phyloP scores from a whole-genome alignment of 306 rosid genomes.

The Rosa lucieae region DNA sequence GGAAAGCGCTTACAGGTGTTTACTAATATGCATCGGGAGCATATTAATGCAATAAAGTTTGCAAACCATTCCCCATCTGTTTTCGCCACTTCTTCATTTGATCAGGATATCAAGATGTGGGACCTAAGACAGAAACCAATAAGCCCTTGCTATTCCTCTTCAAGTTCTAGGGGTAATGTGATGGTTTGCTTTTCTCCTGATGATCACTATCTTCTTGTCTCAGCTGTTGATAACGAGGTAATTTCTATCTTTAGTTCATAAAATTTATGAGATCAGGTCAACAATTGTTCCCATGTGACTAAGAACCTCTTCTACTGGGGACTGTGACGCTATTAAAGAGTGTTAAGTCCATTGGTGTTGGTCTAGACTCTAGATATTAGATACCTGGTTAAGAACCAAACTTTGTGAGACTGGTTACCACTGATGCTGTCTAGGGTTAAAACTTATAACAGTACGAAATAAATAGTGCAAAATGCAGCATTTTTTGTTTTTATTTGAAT shows the following conservation, averaged over 20 bases:
- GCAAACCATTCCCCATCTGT: conserved; percentile 79
- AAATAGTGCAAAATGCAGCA: not conserved
- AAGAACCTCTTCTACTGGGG: not conserved
- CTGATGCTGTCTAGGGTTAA: not conserved
- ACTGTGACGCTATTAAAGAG: not conserved
- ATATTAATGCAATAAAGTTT: conserved; percentile 78
- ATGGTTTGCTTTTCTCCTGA: conserved; percentile 96
- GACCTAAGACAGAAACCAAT: conserved; percentile 81
- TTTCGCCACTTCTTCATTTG: conserved; percentile 84
- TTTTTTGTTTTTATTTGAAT: not conserved
- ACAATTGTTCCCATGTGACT: not conserved
- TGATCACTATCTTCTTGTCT: conserved; percentile 76
- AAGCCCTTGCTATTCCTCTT: conserved; percentile 65
- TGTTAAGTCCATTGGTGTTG: not conserved
- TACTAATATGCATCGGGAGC: conserved; percentile 78
- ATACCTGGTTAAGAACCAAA: conserved; percentile 1
- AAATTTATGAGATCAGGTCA: conserved; percentile 8
- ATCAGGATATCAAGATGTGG: conserved; percentile 85
- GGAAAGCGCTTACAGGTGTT: conserved; percentile 69
- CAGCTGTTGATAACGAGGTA: conserved; percentile 92
- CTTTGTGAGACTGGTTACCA: not conserved
- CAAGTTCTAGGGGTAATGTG: conserved; percentile 80
- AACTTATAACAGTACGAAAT: not conserved
- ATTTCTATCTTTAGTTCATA: not conserved
- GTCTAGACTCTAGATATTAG: not conserved